Evolutionary conservation across 768 basidiomycete genomes (phyloP).

Genomic region (Pholiota conissans): DNA sequence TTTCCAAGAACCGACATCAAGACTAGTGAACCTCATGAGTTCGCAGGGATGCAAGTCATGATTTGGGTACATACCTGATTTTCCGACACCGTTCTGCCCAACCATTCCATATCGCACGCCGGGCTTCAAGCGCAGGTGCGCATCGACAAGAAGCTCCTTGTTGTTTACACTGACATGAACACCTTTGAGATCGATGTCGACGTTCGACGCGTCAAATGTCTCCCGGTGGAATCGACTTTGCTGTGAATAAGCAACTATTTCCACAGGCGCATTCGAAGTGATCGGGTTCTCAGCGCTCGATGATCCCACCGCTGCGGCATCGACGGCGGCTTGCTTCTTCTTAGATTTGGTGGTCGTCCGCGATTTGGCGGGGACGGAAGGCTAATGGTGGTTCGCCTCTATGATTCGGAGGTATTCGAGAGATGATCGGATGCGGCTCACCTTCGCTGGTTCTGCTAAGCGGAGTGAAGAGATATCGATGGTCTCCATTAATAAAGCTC

Average conservation of each 20-base stretch:
- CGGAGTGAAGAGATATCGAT: background rate
- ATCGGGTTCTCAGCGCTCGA: background rate
- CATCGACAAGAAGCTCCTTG: slow-evolving; percentile 51
- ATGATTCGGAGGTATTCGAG: background rate
- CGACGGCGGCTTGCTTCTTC: background rate
- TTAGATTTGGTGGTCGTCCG: background rate
- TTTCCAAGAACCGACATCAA: slow-evolving; percentile 30
- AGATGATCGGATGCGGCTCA: background rate
- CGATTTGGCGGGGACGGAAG: background rate
- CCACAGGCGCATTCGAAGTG: background rate
- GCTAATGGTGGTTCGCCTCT: background rate
- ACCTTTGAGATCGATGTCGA: slow-evolving; percentile 53
- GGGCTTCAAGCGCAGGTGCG: slow-evolving; percentile 50
- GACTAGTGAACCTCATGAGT: slow-evolving; percentile 12
- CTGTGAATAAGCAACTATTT: slow-evolving; percentile 43
- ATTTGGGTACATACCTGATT: slow-evolving; percentile 37
- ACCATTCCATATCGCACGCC: slow-evolving; percentile 53
- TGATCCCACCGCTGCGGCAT: background rate
- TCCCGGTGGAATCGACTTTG: slow-evolving; percentile 51
- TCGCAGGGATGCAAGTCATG: background rate
- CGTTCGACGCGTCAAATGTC: slow-evolving; percentile 36
- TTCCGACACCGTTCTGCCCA: slow-evolving; percentile 58
- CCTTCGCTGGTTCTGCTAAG: background rate
- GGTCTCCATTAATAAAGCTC: background rate
- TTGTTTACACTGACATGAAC: slow-evolving; percentile 52